Conservation (phyloP, 345 rosid species). For the Corchorus olitorius region DNA sequence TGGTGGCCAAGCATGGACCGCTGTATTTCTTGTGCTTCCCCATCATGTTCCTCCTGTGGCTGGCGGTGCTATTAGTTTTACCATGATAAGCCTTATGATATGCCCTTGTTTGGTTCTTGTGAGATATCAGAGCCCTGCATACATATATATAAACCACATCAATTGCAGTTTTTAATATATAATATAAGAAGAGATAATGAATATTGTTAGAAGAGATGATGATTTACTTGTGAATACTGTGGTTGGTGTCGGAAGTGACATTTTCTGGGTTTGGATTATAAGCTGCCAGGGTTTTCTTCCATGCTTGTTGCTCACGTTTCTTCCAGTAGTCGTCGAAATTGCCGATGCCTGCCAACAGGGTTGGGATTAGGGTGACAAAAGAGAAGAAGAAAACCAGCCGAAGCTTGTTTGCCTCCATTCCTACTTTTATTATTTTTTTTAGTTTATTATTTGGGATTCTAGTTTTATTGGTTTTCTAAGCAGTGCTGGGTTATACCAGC, state of each 20-base stretch:
- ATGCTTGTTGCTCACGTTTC: slow-evolving; percentile 39
- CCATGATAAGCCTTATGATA: no score
- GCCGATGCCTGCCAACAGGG: slow-evolving; percentile 29
- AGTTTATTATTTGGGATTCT: not conserved
- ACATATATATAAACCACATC: no score
- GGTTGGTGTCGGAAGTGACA: slow-evolving; percentile 30
- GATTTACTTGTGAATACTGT: slow-evolving; percentile 25
- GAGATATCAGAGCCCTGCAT: not conserved
- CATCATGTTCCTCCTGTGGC: slow-evolving; percentile 33
- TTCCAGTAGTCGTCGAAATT: slow-evolving; percentile 44
- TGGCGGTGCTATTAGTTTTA: not conserved
- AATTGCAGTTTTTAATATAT: no score
- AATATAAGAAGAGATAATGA: no score
- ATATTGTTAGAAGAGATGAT: no score
- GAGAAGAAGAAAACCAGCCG: slow-evolving; percentile 28
- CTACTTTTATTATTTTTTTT: not conserved
- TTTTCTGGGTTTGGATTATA: slow-evolving; percentile 31
- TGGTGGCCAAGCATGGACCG: slow-evolving; percentile 47
- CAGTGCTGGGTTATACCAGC: no score
- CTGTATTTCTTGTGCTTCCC: not conserved
- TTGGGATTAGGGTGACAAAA: slow-evolving; percentile 29
- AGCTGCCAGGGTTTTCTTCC: slow-evolving; percentile 30
- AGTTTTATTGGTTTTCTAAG: not conserved
- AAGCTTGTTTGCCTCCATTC: slow-evolving; percentile 18
- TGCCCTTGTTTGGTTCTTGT: not conserved